phyloP scores from a whole-genome alignment of 305 asterid genomes.

The Fraxinus velutina region DNA sequence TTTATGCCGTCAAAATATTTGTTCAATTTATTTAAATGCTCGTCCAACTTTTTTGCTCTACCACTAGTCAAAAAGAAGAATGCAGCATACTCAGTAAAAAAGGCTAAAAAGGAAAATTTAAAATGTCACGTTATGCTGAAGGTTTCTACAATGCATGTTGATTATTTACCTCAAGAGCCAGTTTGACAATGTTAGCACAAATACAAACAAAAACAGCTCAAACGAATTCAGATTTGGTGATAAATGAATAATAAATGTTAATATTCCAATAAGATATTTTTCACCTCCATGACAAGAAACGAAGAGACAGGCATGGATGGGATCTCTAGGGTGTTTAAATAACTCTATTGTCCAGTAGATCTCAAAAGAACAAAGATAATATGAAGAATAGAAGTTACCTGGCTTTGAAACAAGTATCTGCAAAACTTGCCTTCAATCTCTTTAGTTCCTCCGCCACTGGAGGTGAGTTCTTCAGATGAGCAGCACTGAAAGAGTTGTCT shows the following conservation, averaged over 20 bases:
- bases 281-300: background rate
- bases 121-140: background rate
- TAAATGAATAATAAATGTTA: background rate
- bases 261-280: background rate
- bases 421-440: slow-evolving; percentile 54
- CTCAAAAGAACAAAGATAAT: slow-evolving; percentile 11
- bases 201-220: background rate
- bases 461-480: slow-evolving; percentile 63
- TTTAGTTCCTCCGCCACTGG: slow-evolving; percentile 69
- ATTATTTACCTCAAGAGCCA: slow-evolving; percentile 6
- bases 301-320: background rate
- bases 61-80: slow-evolving; percentile 52
- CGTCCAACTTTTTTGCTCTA: slow-evolving; percentile 74
- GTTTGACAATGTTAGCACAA: background rate
- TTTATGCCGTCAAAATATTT: slow-evolving; percentile 53
- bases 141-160: slow-evolving; percentile 5
- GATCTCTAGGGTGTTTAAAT: background rate
- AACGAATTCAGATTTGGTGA: background rate
- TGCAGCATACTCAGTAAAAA: slow-evolving; percentile 22
- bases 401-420: slow-evolving; percentile 65
- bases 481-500: slow-evolving; percentile 57
- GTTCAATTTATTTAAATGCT: slow-evolving; percentile 60
- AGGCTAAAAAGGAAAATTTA: background rate
- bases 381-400: slow-evolving; percentile 42
- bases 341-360: background rate